Evolutionary conservation across 345 rosid species (phyloP), one percentile per base, ranked within the genome.

Genomic region (Boechera divaricarpa): DNA sequence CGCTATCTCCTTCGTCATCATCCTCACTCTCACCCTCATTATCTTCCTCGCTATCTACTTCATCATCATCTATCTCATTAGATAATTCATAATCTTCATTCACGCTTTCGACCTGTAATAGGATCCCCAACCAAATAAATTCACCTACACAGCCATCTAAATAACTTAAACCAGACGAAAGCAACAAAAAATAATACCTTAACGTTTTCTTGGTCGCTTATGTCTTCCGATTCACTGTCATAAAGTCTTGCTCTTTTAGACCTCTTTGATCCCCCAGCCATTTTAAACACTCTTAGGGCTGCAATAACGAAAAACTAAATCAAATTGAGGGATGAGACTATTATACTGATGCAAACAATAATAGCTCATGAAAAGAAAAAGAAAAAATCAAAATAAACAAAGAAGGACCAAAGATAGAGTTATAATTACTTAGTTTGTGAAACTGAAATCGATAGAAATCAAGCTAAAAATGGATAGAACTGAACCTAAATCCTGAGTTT

Each of bases 241-340:
- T 71, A 29, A 53, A 55, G 82, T 69, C 72, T 75, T 58, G 74
- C 78, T 55, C 69, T 83, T 67, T 69, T 84, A 21, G 83, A 59
- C 35, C 57, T 73, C 80, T 81, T 86, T 4, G 84, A 67, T 33
- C 84, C 69, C 3, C 73, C 51, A 38, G 79, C 85, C 89, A 82
- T 86, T 52, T 35, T 10, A 64, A 38, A 59, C 21, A 62, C 77
- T 64, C 73, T 5, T 16, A 60, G 5, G 5, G n/a, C 58, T 67
- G 24, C 65, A 73, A 42, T 7, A 9, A 49, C 6, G 0, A 33
- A 11, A 0, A 52, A 31, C 2, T 2, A 12, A 49, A 24, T 62
- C 15, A 49, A 21, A 28, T 6, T 45, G 0, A 56, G 10, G 31
- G 15, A 35, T 18, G 11, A 73, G 33, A 32, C 64, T 5, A 10